Evolutionary conservation across 2,329 filamentous ascomycete genomes (phyloP).

Genomic region (Aphanoascus verrucosus): DNA sequence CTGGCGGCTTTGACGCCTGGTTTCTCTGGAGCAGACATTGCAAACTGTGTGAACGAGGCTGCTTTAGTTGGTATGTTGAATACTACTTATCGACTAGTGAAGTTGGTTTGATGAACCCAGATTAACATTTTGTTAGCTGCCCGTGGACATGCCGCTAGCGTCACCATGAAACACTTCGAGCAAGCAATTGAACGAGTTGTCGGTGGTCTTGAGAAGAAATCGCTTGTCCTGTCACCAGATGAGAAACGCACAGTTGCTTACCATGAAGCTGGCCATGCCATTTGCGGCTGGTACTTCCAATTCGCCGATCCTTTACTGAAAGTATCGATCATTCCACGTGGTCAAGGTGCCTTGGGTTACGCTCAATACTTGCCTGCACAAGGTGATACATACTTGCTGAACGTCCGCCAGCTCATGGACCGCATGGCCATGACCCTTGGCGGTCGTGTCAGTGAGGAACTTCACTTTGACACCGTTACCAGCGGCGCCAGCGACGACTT

Average conservation of each 20-base stretch:
- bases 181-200: slow-evolving; percentile 95
- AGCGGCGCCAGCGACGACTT: slow-evolving; percentile 94
- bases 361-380: slow-evolving; percentile 89
- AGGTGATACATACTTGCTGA: slow-evolving; percentile 86
- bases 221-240: slow-evolving; percentile 77
- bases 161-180: slow-evolving; percentile 87
- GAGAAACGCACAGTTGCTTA: slow-evolving; percentile 97
- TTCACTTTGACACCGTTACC: slow-evolving; percentile 94
- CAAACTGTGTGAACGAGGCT: slow-evolving; percentile 96
- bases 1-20: slow-evolving; percentile 87
- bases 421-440: slow-evolving; percentile 99
- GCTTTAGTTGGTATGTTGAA: slow-evolving; percentile 71
- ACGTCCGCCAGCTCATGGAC: slow-evolving; percentile 89
- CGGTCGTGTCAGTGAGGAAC: slow-evolving; percentile 85
- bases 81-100: not conserved
- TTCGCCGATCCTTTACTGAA: slow-evolving; percentile 96
- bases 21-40: slow-evolving; percentile 95
- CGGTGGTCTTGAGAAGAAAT: slow-evolving; percentile 94
- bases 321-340: slow-evolving; percentile 95
- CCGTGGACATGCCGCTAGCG: slow-evolving; percentile 64
- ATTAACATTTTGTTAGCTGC: slow-evolving; percentile 51
- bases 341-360: slow-evolving; percentile 85
- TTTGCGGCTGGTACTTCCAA: slow-evolving; percentile 96
- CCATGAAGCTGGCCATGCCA: slow-evolving; percentile 94
- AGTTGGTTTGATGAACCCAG: not conserved